Evolutionary conservation across 2,329 filamentous ascomycete genomes (phyloP).

Genomic region (Fusarium palustre): DNA sequence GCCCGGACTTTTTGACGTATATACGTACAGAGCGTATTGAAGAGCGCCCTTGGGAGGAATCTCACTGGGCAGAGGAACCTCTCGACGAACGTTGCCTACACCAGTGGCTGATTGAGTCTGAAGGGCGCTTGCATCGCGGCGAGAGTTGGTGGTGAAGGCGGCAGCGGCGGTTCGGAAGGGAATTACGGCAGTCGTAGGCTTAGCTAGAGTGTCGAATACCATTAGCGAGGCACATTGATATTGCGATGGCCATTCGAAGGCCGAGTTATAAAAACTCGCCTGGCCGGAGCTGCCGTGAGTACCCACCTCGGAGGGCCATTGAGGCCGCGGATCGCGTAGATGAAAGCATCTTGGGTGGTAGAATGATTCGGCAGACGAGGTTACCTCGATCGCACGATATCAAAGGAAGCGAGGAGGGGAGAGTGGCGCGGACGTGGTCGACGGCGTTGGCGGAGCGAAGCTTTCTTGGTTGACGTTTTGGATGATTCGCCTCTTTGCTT

Average conservation of each 20-base stretch:
- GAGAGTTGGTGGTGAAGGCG: conserved; percentile 73
- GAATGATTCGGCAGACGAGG: conserved; percentile 33
- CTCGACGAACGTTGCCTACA: conserved; percentile 69
- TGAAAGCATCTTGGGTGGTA: conserved; percentile 57
- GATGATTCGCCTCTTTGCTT: conserved; percentile 49
- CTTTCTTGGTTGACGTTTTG: conserved; percentile 48
- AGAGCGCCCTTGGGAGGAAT: conserved; percentile 82
- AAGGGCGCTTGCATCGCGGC: conserved; percentile 70
- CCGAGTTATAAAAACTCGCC: conserved; percentile 42
- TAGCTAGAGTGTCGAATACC: conserved; percentile 62
- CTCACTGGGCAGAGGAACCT: conserved; percentile 83
- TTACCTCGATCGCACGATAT: conserved; percentile 37
- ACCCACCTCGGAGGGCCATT: conserved; percentile 65
- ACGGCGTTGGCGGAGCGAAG: conserved; percentile 31
- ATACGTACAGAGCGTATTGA: conserved; percentile 86
- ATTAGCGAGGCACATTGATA: conserved; percentile 20
- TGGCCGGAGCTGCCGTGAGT: conserved; percentile 6
- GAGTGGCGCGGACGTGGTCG: conserved; percentile 28
- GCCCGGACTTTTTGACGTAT: neutral
- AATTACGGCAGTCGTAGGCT: conserved; percentile 71
- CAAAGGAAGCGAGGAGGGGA: conserved; percentile 29
- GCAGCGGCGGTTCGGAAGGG: conserved; percentile 72
- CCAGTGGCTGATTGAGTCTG: conserved; percentile 66
- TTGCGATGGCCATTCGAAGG: conserved; percentile 21
- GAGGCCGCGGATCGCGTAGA: conserved; percentile 64